A percentile compares a stretch with the other conserved stretches of the same genome.
Evolutionary conservation across 2,329 filamentous ascomycete genomes (phyloP).

Genomic region (Talaromyces sp.): DNA sequence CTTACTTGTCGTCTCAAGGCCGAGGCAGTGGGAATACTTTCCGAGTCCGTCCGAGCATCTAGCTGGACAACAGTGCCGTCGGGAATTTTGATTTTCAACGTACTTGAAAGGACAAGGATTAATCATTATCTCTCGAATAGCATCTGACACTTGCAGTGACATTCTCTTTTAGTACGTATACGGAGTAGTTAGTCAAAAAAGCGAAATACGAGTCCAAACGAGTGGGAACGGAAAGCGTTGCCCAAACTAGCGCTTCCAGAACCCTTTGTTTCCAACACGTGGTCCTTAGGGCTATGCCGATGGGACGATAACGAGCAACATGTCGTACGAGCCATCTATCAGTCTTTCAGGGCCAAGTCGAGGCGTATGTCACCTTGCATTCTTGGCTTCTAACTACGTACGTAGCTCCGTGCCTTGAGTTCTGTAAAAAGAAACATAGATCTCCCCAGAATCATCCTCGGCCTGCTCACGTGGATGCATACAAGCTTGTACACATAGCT

Average conservation of each 20-base stretch:
- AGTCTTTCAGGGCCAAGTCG: not conserved
- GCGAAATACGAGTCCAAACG: not conserved
- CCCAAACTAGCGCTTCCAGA: not conserved
- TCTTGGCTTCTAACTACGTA: not conserved
- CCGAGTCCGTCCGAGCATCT: too few relatives aligned
- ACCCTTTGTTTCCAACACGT: not conserved
- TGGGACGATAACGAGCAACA: not conserved
- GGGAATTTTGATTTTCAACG: too few relatives aligned
- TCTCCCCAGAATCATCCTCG: not conserved
- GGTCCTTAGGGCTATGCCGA: conserved; percentile 1
- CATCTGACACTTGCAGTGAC: not conserved
- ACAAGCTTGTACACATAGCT: too few relatives aligned
- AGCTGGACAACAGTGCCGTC: too few relatives aligned
- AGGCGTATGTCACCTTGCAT: not conserved
- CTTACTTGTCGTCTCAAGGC: too few relatives aligned
- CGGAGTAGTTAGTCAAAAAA: too few relatives aligned
- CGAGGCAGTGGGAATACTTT: too few relatives aligned
- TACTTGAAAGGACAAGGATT: too few relatives aligned
- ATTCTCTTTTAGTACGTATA: not conserved
- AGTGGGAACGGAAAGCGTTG: not conserved
- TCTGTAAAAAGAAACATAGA: not conserved
- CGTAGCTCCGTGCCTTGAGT: not conserved
- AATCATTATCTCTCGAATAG: too few relatives aligned
- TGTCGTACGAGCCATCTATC: too few relatives aligned
- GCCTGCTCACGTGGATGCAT: not conserved